Percentiles rank a stretch among this genome's conserved stretches.
These are phyloP conservation scores for Neoscytalidium dimidiatum DNA, from an alignment of 2,329 filamentous ascomycete species.

Conservation along the genomic window DNA sequence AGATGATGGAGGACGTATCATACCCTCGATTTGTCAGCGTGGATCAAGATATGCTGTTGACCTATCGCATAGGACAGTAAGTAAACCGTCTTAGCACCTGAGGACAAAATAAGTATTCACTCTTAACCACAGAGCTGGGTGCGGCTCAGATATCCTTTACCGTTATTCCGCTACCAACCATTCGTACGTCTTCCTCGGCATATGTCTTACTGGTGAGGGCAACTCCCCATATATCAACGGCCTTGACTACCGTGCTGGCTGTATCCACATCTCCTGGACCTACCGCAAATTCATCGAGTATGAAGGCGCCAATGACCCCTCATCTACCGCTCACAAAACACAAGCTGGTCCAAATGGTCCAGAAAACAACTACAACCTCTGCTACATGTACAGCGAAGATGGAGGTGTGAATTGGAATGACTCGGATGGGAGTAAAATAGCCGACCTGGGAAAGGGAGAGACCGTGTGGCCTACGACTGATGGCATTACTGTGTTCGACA, in stretches of 20 bases:
- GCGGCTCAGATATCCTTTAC: conserved; percentile 33
- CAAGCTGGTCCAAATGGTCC: conserved; percentile 5
- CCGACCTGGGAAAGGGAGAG: conserved; percentile 32
- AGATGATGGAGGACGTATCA: conserved; percentile 35
- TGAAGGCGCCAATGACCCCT: conserved; percentile 21
- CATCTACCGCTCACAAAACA: not conserved
- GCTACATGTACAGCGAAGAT: conserved; percentile 52
- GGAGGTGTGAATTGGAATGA: conserved; percentile 47
- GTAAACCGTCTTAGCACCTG: conserved; percentile 55
- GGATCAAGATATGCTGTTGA: conserved; percentile 46
- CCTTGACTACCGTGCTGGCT: conserved; percentile 38
- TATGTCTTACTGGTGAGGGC: conserved; percentile 46
- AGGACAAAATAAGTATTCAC: conserved; percentile 21
- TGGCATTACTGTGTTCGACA: conserved; percentile 48
- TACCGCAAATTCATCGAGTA: conserved; percentile 52
- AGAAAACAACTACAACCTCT: conserved; percentile 53
- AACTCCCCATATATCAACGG: conserved; percentile 58
- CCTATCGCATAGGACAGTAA: conserved; percentile 54
- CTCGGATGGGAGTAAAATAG: conserved; percentile 38
- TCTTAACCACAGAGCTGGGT: not conserved
- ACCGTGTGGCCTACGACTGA: conserved; percentile 33
- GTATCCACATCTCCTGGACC: conserved; percentile 52
- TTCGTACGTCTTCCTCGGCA: conserved; percentile 43
- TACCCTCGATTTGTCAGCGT: conserved; percentile 53
- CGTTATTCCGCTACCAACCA: conserved; percentile 42